A percentile compares a stretch with the other conserved stretches of the same genome.
These are phyloP conservation scores for Kuraishia molischiana DNA, from an alignment of 805 yeast species.

Conservation along the genomic window DNA sequence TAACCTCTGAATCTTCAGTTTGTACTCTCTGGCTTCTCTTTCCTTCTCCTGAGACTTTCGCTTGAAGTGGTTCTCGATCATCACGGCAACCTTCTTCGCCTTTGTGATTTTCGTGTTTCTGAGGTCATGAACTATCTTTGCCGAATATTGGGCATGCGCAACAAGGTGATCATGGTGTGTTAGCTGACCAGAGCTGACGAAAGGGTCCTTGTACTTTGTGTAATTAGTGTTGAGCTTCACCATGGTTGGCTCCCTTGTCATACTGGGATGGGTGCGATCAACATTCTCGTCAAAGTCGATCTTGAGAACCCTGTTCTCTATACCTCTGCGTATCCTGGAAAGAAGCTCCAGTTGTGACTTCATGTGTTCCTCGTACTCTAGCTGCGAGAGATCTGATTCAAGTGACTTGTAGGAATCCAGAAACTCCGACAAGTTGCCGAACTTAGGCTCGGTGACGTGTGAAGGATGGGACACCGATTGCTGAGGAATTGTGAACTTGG, in stretches of 20 bases:
- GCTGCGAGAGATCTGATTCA: slow-evolving; percentile 49
- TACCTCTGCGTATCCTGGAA: slow-evolving; percentile 34
- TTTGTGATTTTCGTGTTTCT: slow-evolving; percentile 56
- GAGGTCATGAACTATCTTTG: slow-evolving; percentile 60
- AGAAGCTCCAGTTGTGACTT: slow-evolving; percentile 38
- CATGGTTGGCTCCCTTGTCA: slow-evolving; percentile 27
- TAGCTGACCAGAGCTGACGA: slow-evolving; percentile 19
- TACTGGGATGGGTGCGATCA: slow-evolving; percentile 37
- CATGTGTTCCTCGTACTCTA: slow-evolving; percentile 54
- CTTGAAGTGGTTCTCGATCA: slow-evolving; percentile 82
- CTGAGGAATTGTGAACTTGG: slow-evolving; percentile 27
- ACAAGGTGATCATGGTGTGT: slow-evolving; percentile 68
- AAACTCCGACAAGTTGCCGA: slow-evolving; percentile 28
- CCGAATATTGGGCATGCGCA: slow-evolving; percentile 63
- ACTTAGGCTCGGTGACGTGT: slow-evolving; percentile 39
- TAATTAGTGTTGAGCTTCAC: slow-evolving; percentile 20
- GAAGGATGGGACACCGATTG: slow-evolving; percentile 52
- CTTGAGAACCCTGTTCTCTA: slow-evolving; percentile 29
- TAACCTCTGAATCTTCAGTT: slow-evolving; percentile 53
- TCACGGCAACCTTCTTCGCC: slow-evolving; percentile 63
- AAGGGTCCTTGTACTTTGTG: slow-evolving; percentile 29
- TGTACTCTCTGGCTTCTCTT: slow-evolving; percentile 64
- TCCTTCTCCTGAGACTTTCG: slow-evolving; percentile 85
- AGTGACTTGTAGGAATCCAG: slow-evolving; percentile 47
- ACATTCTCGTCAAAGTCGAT: slow-evolving; percentile 33